A percentile compares a stretch with the other conserved stretches of the same genome.
phyloP scores from a whole-genome alignment of 2,329 filamentous ascomycete genomes.

The Diplodia intermedia region DNA sequence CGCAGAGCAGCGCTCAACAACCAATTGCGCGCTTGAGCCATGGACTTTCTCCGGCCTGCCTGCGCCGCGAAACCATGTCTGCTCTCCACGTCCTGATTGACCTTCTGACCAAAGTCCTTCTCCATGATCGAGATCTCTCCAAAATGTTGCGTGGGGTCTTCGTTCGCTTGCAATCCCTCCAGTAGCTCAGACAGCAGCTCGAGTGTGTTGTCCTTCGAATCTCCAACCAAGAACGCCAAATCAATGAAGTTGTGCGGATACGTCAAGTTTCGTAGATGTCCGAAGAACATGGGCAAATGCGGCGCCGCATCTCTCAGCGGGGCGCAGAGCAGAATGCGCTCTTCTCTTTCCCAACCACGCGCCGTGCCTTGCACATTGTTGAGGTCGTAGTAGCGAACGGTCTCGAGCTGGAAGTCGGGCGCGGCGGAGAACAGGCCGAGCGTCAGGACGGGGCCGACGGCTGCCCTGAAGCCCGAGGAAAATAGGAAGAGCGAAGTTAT shows the following conservation, averaged over 20 bases:
- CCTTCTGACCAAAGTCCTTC: constrained; percentile 98
- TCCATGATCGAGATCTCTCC: constrained; percentile 98
- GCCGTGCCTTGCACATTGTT: constrained; percentile 89
- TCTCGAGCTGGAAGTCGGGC: constrained; percentile 83
- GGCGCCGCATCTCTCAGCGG: constrained; percentile 90
- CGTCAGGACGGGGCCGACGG: constrained; percentile 67
- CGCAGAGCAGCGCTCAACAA: constrained; percentile 89
- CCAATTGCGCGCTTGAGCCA: constrained; percentile 98
- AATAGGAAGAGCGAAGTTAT: constrained; percentile 71
- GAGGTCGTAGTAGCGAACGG: constrained; percentile 95
- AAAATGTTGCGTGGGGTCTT: constrained; percentile 81
- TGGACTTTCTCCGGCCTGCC: constrained; percentile 89
- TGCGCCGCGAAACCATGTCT: constrained; percentile 97
- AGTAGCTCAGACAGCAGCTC: constrained; percentile 76
- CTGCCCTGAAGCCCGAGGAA: constrained; percentile 74
- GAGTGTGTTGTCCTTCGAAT: constrained; percentile 92
- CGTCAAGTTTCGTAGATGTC: constrained; percentile 94
- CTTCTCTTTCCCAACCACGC: constrained; percentile 93
- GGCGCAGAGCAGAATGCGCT: constrained; percentile 92
- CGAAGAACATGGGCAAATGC: constrained; percentile 97
- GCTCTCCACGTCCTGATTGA: constrained; percentile 96
- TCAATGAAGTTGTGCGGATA: constrained; percentile 98
- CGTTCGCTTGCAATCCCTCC: constrained; percentile 77
- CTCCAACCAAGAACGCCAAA: constrained; percentile 93
- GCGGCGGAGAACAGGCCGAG: constrained; percentile 72